Base-by-base conservation (phyloP, 129 eudicot genomes). In the Ambrosia trifida region DNA sequence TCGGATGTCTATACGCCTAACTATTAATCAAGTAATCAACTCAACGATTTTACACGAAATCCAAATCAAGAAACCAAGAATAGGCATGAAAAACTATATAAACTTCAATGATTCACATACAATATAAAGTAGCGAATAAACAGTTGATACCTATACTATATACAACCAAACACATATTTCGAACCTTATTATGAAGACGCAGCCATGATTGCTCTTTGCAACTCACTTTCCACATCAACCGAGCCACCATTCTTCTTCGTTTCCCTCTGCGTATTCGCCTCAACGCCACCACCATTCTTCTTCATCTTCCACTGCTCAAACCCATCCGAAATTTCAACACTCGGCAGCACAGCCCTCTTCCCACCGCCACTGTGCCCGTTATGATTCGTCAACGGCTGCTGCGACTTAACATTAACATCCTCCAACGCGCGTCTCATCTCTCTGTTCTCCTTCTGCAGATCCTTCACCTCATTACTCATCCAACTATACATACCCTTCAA, bases 141-240 rank as follows among this genome's bases (percentile, higher is more conserved):
- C 40, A 68, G 43, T 49, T 33, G 47, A 47, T 32, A 77, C 64
- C 53, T 45, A 70, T 20, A 68, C 35, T 77, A 77, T 64, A 78
- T 78, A 78, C 77, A 78, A 63, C 32, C 81, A 49, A 69, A 17
- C 41, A 77, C 20, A 70, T 16, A 69, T 19, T 64, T 40, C 78
- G 64, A 83, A 81, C 93, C 86, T 86, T 73, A 68, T 41, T 76
- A 77, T 2, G 91, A 64, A 6, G 89, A 67, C 46, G 96, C 98
- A 74, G 96, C 98, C 82, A 70, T 83, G 32, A 93, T 89, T 14
- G 96, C 96, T 82, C 83, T 87, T 77, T 93, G 95, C 83, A 89
- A 78, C 66, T 93, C 95, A 80, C 81, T 89, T 81, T 93, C 96
- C 72, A 93, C 85, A 68, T 89, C 96, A 46, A 67, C 45, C 16